phyloP scores from a whole-genome alignment of 768 basidiomycete species.

The Roridomyces roridus region DNA sequence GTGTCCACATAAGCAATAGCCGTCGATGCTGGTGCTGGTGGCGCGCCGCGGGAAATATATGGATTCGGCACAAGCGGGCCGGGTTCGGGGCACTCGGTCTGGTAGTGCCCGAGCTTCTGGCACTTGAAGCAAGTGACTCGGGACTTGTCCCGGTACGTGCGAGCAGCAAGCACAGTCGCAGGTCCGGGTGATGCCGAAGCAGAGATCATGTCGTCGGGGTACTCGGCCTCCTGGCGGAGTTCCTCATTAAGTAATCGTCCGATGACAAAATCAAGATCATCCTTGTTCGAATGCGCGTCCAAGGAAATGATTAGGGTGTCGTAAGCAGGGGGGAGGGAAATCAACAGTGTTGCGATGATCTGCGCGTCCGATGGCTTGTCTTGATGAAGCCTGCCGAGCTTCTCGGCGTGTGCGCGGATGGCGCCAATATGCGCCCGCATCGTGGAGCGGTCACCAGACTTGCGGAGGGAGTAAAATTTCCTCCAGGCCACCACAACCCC shows the following conservation, averaged over 20 bases:
- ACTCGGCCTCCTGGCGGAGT: neutral
- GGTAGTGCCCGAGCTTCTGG: conserved; percentile 13
- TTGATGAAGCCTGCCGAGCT: conserved; percentile 4
- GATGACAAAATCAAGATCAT: conserved; percentile 6
- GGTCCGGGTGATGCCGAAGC: too few species aligned
- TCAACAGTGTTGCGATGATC: conserved; percentile 13
- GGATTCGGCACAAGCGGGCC: conserved; percentile 13
- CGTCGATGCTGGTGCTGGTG: too few species aligned
- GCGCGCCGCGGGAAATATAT: too few species aligned
- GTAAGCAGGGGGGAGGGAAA: conserved; percentile 11
- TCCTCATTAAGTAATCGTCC: conserved; percentile 8
- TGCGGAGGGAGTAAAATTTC: conserved; percentile 1
- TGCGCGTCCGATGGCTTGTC: conserved; percentile 19
- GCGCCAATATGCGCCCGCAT: conserved; percentile 15
- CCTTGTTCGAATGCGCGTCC: conserved; percentile 7
- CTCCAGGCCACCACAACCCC: conserved; percentile 1
- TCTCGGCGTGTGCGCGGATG: conserved; percentile 6
- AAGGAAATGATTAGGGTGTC: conserved; percentile 8
- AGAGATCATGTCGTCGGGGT: too few species aligned
- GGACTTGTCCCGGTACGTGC: neutral
- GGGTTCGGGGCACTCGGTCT: conserved; percentile 16
- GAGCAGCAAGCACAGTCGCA: neutral
- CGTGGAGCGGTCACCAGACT: neutral
- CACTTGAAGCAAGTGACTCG: conserved; percentile 14
- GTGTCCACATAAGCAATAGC: too few species aligned